phyloP scores from a whole-genome alignment of 345 rosid genomes.

The Lenwebbia sp. region DNA sequence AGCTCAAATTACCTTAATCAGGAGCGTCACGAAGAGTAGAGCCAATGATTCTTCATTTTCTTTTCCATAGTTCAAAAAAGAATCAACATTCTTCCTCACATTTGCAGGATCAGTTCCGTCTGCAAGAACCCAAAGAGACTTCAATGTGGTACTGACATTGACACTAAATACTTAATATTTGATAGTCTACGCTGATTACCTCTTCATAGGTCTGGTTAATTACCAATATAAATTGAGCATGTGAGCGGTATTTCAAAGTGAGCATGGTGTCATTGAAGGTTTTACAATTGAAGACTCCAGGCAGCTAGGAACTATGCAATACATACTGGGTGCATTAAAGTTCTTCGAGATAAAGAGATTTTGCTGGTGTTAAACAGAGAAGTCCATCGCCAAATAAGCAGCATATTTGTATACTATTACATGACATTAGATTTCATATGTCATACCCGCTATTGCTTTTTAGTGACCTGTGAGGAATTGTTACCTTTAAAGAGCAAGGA shows the following conservation, averaged over 20 bases:
- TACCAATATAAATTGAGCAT: neutral
- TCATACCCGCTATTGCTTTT: neutral
- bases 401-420: neutral
- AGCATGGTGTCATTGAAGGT: neutral
- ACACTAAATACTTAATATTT: neutral
- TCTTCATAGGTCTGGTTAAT: neutral
- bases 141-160: neutral
- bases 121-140: conserved; percentile 1
- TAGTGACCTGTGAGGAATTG: neutral
- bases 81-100: conserved; percentile 16
- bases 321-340: neutral
- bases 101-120: conserved; percentile 30
- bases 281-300: neutral
- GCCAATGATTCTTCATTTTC: conserved; percentile 29
- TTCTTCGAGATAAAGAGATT: neutral
- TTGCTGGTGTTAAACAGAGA: neutral
- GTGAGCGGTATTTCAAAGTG: neutral
- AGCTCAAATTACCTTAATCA: conserved; percentile 16
- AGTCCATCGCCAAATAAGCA: neutral
- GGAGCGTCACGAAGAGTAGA: conserved; percentile 15
- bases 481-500: conserved; percentile 40
- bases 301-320: neutral
- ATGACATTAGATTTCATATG: neutral
- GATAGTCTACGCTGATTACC: neutral
- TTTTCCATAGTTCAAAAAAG: conserved; percentile 31